phyloP scores from a whole-genome alignment of 352 stramenopile genomes.

The Pythium vanterpoolii region DNA sequence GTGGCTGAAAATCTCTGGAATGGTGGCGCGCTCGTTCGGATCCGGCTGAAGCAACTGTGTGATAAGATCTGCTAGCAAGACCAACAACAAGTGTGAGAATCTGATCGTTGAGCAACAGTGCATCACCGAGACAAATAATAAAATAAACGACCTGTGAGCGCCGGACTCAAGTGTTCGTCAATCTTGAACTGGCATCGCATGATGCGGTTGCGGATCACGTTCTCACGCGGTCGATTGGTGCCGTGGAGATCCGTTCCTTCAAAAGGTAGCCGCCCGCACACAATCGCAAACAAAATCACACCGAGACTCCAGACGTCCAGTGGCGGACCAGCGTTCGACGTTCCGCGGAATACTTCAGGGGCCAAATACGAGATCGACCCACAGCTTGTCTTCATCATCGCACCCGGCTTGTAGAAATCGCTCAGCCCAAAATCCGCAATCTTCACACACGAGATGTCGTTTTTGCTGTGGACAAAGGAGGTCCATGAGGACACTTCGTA shows the following conservation, averaged over 20 bases:
- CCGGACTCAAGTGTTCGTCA: constrained; percentile 64
- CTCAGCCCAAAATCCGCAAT: constrained; percentile 88
- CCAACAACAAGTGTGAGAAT: neutral
- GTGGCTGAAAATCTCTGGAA: constrained; percentile 85
- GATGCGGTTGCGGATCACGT: constrained; percentile 84
- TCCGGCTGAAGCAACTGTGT: constrained; percentile 78
- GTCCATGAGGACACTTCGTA: too few relatives aligned
- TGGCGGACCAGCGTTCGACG: constrained; percentile 76
- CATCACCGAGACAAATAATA: neutral
- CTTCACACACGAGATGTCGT: constrained; percentile 78
- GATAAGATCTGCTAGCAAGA: constrained; percentile 51
- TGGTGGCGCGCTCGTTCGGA: constrained; percentile 73
- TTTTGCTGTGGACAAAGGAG: constrained; percentile 73
- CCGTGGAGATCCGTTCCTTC: constrained; percentile 76
- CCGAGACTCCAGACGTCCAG: constrained; percentile 91
- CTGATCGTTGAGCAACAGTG: neutral
- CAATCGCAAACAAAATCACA: constrained; percentile 84
- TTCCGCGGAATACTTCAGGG: constrained; percentile 84
- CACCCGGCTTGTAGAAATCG: constrained; percentile 86
- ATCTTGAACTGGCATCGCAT: constrained; percentile 85
- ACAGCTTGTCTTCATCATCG: constrained; percentile 87
- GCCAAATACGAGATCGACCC: constrained; percentile 86
- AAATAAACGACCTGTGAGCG: constrained; percentile 54
- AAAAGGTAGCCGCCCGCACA: constrained; percentile 81
- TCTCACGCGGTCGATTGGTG: constrained; percentile 70